Evolutionary conservation across 1,284 basidiomycete genomes (phyloP).

Genomic region (Exobasidium cylindrosporum): DNA sequence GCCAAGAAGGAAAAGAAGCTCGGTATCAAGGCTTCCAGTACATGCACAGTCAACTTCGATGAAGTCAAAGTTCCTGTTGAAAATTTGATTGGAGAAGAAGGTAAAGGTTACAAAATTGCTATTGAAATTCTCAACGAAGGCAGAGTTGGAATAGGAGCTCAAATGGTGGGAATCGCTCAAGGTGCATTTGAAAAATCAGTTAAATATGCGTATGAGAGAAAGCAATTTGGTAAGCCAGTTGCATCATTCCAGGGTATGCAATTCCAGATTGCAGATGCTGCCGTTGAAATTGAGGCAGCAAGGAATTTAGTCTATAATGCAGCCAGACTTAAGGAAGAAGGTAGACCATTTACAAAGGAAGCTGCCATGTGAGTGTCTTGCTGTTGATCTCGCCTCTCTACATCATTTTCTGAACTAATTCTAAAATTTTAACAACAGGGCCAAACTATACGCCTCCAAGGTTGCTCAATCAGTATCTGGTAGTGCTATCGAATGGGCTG

Average conservation of each 20-base stretch:
- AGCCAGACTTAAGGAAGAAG: slow-evolving; percentile 86
- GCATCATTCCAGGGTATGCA: slow-evolving; percentile 86
- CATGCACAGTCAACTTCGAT: slow-evolving; percentile 93
- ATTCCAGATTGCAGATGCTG: slow-evolving; percentile 83
- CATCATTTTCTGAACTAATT: no score
- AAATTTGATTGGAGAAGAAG: slow-evolving; percentile 89
- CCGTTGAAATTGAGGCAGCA: slow-evolving; percentile 86
- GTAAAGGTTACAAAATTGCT: slow-evolving; percentile 90
- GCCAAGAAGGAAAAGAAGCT: slow-evolving; percentile 99
- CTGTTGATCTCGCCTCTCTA: no score
- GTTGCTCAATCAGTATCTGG: slow-evolving; percentile 86
- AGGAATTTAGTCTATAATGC: slow-evolving; percentile 94
- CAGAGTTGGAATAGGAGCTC: slow-evolving; percentile 92
- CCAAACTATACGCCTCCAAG: slow-evolving; percentile 76
- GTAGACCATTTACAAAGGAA: slow-evolving; percentile 85
- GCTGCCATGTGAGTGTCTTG: slow-evolving; percentile 79
- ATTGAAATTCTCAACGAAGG: slow-evolving; percentile 98
- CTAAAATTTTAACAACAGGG: no score
- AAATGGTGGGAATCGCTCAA: slow-evolving; percentile 82
- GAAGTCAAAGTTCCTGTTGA: slow-evolving; percentile 86
- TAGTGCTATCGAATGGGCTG: slow-evolving; percentile 91
- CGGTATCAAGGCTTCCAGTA: slow-evolving; percentile 94
- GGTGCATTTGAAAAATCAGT: slow-evolving; percentile 92
- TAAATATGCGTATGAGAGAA: slow-evolving; percentile 86
- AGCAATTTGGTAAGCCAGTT: slow-evolving; percentile 88